A percentile compares a stretch with the other conserved stretches of the same genome.
These are phyloP conservation scores for Xylaria sp. DNA, from an alignment of 2,329 filamentous ascomycete species.

Conservation along the genomic window DNA sequence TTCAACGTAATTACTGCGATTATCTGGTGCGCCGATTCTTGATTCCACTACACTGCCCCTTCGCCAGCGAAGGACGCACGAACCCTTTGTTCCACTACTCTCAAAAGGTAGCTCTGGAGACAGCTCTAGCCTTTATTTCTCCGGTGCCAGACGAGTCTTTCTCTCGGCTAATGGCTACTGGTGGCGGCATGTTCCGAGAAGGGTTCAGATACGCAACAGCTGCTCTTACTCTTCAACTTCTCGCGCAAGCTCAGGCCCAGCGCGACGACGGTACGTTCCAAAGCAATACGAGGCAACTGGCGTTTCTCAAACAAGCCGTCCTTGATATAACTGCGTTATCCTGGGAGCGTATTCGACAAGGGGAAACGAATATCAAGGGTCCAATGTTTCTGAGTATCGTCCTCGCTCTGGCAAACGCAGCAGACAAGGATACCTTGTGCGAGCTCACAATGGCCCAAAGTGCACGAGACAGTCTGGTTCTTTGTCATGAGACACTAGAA, in stretches of 20 bases:
- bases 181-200: slow-evolving; percentile 57
- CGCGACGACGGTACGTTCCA: slow-evolving; percentile 48
- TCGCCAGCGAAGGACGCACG: slow-evolving; percentile 54
- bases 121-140: slow-evolving; percentile 52
- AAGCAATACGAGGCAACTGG: slow-evolving; percentile 44
- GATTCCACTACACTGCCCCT: slow-evolving; percentile 64
- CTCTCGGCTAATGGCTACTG: slow-evolving; percentile 51
- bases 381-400: slow-evolving; percentile 56
- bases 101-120: slow-evolving; percentile 59
- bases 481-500: slow-evolving; percentile 49
- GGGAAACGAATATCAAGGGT: slow-evolving; percentile 59
- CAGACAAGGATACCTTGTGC: slow-evolving; percentile 43
- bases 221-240: slow-evolving; percentile 53
- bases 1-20: slow-evolving; percentile 62
- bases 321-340: slow-evolving; percentile 46
- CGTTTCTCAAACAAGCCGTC: slow-evolving; percentile 50
- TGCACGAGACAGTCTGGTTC: slow-evolving; percentile 51
- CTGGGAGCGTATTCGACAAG: slow-evolving; percentile 51
- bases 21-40: slow-evolving; percentile 65
- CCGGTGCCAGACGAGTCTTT: slow-evolving; percentile 54
- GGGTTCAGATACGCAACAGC: slow-evolving; percentile 51
- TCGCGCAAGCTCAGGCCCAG: slow-evolving; percentile 49
- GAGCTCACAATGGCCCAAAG: slow-evolving; percentile 48
- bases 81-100: slow-evolving; percentile 64
- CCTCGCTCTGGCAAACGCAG: slow-evolving; percentile 54